A percentile compares a stretch with the other conserved stretches of the same genome.
phyloP scores from a whole-genome alignment of 2,329 filamentous ascomycete genomes.

The Mycosphaerella arachidis region DNA sequence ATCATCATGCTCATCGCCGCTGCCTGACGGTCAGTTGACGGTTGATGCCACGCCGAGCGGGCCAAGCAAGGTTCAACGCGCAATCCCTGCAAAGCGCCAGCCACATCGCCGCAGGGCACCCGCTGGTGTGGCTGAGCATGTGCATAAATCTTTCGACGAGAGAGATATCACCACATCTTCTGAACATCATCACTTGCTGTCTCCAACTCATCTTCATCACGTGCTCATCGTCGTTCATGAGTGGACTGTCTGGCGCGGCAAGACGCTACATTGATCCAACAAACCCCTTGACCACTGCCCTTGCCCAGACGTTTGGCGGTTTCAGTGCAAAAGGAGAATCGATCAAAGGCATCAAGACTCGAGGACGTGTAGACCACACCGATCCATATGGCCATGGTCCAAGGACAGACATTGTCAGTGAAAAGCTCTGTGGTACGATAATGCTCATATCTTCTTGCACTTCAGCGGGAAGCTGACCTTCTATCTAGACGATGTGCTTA shows the following conservation, averaged over 20 bases:
- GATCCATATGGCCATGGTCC: neutral
- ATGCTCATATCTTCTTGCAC: neutral
- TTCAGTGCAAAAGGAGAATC: neutral
- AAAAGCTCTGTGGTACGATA: conserved; percentile 21
- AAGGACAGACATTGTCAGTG: conserved; percentile 20
- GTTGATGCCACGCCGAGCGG: neutral
- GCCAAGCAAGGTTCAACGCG: neutral
- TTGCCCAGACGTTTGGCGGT: conserved; percentile 3
- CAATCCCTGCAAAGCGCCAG: neutral
- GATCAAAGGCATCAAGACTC: neutral
- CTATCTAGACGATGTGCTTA: conserved; percentile 60
- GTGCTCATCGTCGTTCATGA: conserved; percentile 4
- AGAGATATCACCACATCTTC: neutral
- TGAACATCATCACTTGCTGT: neutral
- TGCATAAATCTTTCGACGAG: neutral
- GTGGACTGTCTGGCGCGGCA: neutral
- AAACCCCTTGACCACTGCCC: neutral
- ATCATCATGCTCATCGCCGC: neutral
- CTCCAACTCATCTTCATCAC: neutral
- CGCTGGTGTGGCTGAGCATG: neutral
- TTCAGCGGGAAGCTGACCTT: conserved; percentile 8
- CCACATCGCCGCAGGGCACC: too few species aligned
- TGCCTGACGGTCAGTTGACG: neutral
- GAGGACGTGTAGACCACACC: neutral
- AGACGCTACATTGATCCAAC: conserved; percentile 3